phyloP scores from a whole-genome alignment of 768 basidiomycete species.

The Leccinum obscurum region DNA sequence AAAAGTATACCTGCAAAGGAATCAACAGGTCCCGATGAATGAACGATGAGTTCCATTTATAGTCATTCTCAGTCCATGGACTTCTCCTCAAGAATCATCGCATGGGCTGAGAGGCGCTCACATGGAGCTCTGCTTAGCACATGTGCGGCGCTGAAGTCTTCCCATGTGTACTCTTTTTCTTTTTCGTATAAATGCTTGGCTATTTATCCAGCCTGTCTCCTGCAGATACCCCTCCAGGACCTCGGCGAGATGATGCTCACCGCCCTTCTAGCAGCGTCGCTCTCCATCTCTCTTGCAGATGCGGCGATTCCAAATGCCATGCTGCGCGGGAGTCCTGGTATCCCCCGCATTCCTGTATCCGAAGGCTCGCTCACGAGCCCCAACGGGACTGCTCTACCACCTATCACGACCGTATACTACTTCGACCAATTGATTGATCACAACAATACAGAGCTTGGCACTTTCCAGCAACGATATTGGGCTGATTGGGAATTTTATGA shows the following conservation, averaged over 20 bases:
- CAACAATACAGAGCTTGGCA: conserved; percentile 58
- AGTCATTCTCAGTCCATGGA: neutral
- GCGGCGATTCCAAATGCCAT: conserved; percentile 26
- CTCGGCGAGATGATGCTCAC: conserved; percentile 15
- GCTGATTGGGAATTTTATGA: conserved; percentile 67
- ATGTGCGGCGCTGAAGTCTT: neutral
- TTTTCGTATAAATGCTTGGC: neutral
- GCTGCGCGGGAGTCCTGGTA: conserved; percentile 21
- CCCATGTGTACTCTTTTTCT: neutral
- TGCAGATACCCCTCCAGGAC: neutral
- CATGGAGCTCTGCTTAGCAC: neutral
- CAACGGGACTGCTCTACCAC: conserved; percentile 28
- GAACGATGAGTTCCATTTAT: neutral
- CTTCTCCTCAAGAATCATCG: neutral
- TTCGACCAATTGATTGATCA: conserved; percentile 44
- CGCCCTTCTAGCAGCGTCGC: conserved; percentile 8
- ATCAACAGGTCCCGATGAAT: neutral
- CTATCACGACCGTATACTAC: conserved; percentile 32
- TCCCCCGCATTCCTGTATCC: conserved; percentile 16
- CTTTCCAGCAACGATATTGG: conserved; percentile 77
- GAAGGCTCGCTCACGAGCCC: conserved; percentile 14
- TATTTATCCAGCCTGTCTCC: neutral
- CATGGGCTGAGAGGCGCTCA: neutral
- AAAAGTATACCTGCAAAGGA: neutral
- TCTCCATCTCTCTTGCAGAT: conserved; percentile 15